phyloP scores from a whole-genome alignment of 148 eudicot genomes.

The Selenicereus undatus region DNA sequence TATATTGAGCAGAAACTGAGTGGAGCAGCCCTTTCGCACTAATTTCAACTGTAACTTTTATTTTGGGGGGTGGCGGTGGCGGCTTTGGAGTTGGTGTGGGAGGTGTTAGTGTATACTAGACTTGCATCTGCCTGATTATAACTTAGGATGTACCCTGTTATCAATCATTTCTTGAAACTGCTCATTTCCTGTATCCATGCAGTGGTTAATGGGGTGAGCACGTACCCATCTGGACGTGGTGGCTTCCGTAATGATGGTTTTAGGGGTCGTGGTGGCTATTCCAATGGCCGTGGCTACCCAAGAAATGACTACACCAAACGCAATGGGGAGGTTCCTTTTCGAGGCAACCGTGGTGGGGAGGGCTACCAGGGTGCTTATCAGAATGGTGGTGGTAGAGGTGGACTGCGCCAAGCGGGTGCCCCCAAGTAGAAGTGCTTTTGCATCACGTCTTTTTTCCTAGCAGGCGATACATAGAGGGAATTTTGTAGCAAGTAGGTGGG shows the following conservation, averaged over 20 bases:
- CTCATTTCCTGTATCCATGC: slow-evolving; percentile 7
- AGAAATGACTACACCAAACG: slow-evolving; percentile 35
- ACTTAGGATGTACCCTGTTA: not conserved
- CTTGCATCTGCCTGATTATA: not conserved
- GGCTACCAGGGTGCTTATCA: slow-evolving; percentile 17
- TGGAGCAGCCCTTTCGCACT: too few species aligned
- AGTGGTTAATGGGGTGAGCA: slow-evolving; percentile 38
- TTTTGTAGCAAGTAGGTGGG: slow-evolving; percentile 37
- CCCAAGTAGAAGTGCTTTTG: slow-evolving; percentile 22
- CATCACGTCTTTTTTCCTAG: not conserved
- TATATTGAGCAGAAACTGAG: too few species aligned
- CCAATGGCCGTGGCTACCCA: slow-evolving; percentile 31
- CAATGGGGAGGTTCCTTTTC: slow-evolving; percentile 27
- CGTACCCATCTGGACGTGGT: slow-evolving; percentile 36
- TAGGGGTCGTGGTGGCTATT: slow-evolving; percentile 46
- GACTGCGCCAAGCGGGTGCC: slow-evolving; percentile 13
- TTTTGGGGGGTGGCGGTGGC: too few species aligned
- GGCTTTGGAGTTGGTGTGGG: too few species aligned
- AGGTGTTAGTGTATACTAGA: not conserved
- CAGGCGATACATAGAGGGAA: slow-evolving; percentile 22
- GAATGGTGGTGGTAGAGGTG: slow-evolving; percentile 30
- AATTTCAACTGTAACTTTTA: too few species aligned
- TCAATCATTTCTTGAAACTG: not conserved
- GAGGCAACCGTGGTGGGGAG: slow-evolving; percentile 21
- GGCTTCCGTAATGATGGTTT: slow-evolving; percentile 44